These are phyloP conservation scores for Zalaria sp. DNA, from an alignment of 2,329 filamentous ascomycete genomes.

Conservation along the genomic window DNA sequence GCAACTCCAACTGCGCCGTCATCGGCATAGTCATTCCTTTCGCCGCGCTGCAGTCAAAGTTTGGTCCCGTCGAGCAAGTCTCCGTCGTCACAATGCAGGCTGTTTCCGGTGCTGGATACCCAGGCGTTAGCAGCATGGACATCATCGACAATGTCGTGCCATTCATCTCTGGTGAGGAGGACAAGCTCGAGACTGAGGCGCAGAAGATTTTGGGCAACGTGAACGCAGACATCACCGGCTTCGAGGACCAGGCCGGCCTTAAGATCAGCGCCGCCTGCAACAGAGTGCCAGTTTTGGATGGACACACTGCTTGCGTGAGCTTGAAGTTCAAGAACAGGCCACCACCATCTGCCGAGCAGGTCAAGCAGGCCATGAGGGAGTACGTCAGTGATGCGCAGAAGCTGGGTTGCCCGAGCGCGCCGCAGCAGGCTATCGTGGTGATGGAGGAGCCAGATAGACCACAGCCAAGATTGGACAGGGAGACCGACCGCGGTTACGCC, in stretches of 20 bases:
- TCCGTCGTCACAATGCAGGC: slow-evolving; percentile 92
- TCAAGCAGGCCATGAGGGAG: slow-evolving; percentile 63
- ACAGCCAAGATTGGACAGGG: slow-evolving; percentile 79
- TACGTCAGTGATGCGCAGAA: slow-evolving; percentile 73
- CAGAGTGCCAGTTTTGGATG: slow-evolving; percentile 86
- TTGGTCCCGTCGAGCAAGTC: slow-evolving; percentile 63
- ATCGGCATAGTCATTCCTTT: slow-evolving; percentile 94
- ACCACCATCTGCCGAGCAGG: slow-evolving; percentile 58
- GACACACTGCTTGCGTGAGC: slow-evolving; percentile 89
- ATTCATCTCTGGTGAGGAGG: slow-evolving; percentile 85
- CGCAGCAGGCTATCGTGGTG: slow-evolving; percentile 65
- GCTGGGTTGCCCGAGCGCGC: slow-evolving; percentile 78
- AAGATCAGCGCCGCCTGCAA: slow-evolving; percentile 81
- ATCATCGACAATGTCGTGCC: slow-evolving; percentile 93
- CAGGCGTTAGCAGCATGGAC: slow-evolving; percentile 85
- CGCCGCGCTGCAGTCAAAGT: slow-evolving; percentile 72
- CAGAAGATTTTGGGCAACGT: slow-evolving; percentile 81
- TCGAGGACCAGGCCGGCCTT: slow-evolving; percentile 60
- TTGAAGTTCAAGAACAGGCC: slow-evolving; percentile 66
- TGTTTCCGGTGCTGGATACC: slow-evolving; percentile 83
- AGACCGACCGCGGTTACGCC: slow-evolving; percentile 74
- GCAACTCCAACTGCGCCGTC: slow-evolving; percentile 96
- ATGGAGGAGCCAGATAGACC: slow-evolving; percentile 84
- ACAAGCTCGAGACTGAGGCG: slow-evolving; percentile 89
- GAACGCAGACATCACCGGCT: slow-evolving; percentile 56